phyloP scores from a whole-genome alignment of 192 early-diverging fungal genomes.

The Diversispora eburnea region DNA sequence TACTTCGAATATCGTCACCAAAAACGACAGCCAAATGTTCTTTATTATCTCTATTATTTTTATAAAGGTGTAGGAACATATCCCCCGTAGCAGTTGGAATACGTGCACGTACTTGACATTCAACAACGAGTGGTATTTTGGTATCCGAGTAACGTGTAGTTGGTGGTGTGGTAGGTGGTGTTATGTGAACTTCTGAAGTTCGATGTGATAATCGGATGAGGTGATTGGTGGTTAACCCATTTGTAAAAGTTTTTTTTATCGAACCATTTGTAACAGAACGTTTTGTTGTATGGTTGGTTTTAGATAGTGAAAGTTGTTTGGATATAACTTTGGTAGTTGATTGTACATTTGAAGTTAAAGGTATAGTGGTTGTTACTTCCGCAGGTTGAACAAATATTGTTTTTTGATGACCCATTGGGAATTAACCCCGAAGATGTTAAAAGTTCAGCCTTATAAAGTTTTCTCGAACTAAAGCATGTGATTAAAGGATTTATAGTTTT shows the following conservation, averaged over 20 bases:
- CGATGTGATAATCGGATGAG: neutral
- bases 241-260: slow-evolving; percentile 25
- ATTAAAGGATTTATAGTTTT: too few species aligned
- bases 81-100: slow-evolving; percentile 76
- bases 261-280: neutral
- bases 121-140: slow-evolving; percentile 24
- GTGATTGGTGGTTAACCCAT: neutral
- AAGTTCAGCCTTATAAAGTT: too few species aligned
- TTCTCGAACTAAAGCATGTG: too few species aligned
- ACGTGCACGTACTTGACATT: slow-evolving; percentile 67
- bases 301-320: neutral
- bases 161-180: neutral
- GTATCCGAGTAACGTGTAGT: neutral
- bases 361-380: slow-evolving; percentile 2
- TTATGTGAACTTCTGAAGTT: neutral
- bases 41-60: slow-evolving; percentile 78
- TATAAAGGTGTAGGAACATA: slow-evolving; percentile 81
- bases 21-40: slow-evolving; percentile 95
- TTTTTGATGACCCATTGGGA: slow-evolving; percentile 13
- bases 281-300: neutral
- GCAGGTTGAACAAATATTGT: slow-evolving; percentile 5
- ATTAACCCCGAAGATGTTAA: too few species aligned
- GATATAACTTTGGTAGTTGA: neutral
- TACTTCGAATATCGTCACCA: slow-evolving; percentile 74
- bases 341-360: neutral